Base-by-base conservation (phyloP, 2,329 filamentous ascomycete genomes). In the Cladosporium sphaerospermum region DNA sequence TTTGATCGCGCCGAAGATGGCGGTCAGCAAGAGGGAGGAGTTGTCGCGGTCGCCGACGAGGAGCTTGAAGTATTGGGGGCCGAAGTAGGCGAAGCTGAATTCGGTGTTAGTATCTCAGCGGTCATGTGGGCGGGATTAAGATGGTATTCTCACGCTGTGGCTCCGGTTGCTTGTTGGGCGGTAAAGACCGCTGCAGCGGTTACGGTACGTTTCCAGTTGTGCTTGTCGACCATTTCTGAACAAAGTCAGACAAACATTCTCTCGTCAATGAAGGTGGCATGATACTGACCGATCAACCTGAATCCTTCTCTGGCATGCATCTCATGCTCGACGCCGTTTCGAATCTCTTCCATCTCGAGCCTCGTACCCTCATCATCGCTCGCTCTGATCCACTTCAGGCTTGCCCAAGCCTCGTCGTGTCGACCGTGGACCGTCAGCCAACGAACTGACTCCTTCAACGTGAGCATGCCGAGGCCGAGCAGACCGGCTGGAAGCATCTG, bases 1-100 rank as follows among this genome's bases (percentile, higher is more conserved):
- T 59, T 80, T 80, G 54, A 80, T 68, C 2, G 73, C 75, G 10
- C 77, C 78, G 57, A 80, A 80, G 51, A 80, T 75, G 3, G 74
- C 77, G 0, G 76, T 79, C 7, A 81, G 61, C 1, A 80, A 62
- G 4, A 80, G 68, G 41, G 71, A 71, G 34, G 69, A 66, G 42
- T 74, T 69, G 0, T 70, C 72, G 34, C n/a, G 10, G n/a, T 66
- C 61, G 10, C 75, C 75, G 11, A 78, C 75, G 7, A 79, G 70
- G 0, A 78, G 65, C 16, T 72, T 72, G 62, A 80, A 80, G 63
- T 78, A 79, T 59, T 81, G 77, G 4, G 78, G 77, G 0, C 75
- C 76, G 51, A 78, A 80, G 63, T 79, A 79, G 10, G 77, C 77
- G 58, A 80, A 73, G 0, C 34, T 36, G 10, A 7, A 7, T 28